Conservation (phyloP, 352 stramenopile genomes). For the Phytopythium sindhum region DNA sequence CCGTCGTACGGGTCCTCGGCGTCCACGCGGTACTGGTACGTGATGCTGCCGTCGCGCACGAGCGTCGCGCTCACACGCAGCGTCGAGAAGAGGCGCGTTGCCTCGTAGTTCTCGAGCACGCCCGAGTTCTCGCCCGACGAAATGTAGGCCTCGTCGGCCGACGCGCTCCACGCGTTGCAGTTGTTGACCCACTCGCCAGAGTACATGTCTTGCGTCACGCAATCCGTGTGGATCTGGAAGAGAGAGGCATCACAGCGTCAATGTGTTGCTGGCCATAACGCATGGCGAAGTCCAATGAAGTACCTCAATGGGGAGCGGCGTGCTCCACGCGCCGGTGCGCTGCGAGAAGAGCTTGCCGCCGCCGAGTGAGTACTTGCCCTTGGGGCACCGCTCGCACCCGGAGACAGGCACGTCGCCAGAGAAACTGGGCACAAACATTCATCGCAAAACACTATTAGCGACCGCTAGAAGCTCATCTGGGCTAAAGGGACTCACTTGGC, state of each 20-base stretch:
- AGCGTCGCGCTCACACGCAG: conserved; percentile 73
- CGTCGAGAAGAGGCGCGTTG: conserved; percentile 66
- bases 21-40: conserved; percentile 76
- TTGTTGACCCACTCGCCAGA: conserved; percentile 74
- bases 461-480: not conserved
- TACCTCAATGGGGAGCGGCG: conserved; percentile 53
- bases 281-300: not conserved
- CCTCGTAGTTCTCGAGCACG: conserved; percentile 63
- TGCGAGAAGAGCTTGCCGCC: conserved; percentile 72
- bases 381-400: conserved; percentile 64
- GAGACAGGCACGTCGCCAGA: conserved; percentile 52
- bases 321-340: conserved; percentile 62
- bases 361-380: conserved; percentile 75
- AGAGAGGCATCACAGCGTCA: not conserved
- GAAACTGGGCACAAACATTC: conserved; percentile 37
- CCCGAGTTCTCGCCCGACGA: conserved; percentile 68
- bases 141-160: conserved; percentile 51
- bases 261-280: not conserved
- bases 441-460: not conserved
- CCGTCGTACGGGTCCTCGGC: conserved; percentile 74
- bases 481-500: conserved; percentile 52
- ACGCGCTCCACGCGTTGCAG: conserved; percentile 66
- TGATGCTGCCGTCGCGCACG: conserved; percentile 65
- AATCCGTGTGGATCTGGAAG: conserved; percentile 55
- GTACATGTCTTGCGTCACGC: conserved; percentile 73